Evolutionary conservation across 768 basidiomycete species (phyloP), one percentile per base, ranked within the genome.

Genomic region (Lepiota venenata): DNA sequence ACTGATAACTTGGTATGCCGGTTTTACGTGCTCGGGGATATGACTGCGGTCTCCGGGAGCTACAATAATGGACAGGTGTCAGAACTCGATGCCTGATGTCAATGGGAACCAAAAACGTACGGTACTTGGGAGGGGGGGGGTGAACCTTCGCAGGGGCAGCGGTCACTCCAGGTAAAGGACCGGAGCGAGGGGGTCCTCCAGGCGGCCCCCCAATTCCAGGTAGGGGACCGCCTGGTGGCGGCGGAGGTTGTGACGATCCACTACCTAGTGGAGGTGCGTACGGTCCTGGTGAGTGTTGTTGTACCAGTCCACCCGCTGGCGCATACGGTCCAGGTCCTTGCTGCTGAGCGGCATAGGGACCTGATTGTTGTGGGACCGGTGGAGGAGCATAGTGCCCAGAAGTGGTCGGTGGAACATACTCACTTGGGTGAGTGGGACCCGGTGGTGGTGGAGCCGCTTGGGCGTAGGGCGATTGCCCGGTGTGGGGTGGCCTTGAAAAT

Each of bases 41-140:
- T 98, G 96, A n/a, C 81, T 83, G 22, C 94, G 80, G 66, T 98
- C 96, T 52, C 96, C 95, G 48, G 85, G 78, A 40, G 95, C 93
- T 96, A 65, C 12, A 43, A 65, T 52, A 1, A 45, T 4, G 22
- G 47, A 55, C 50, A 32, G 36, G 62, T 29, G 65, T 57, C 36
- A 35, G 47, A 14, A 27, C 18, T 14, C 37, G 9, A 18, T 7
- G 16, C 3, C 15, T 10, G 47, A 40, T 1, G 38, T 16, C 15
- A 8, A 45, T 7, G 22, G 27, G 44, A 16, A 39, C 3, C 42
- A 10, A 53, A 25, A 7, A 73, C 79, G 49, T 58, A 80, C 79
- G 77, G 62, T 79, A 81, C 66, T 77, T 61, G 61, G 74, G 56
- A 58, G 73, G 46, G 63, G 76, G 51, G 20, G 65, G 66, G 25